Percentiles rank a stretch among this genome's conserved stretches.
Evolutionary conservation across 371 early-diverging fungal genomes (phyloP).

Genomic region (Blakeslea trispora): DNA sequence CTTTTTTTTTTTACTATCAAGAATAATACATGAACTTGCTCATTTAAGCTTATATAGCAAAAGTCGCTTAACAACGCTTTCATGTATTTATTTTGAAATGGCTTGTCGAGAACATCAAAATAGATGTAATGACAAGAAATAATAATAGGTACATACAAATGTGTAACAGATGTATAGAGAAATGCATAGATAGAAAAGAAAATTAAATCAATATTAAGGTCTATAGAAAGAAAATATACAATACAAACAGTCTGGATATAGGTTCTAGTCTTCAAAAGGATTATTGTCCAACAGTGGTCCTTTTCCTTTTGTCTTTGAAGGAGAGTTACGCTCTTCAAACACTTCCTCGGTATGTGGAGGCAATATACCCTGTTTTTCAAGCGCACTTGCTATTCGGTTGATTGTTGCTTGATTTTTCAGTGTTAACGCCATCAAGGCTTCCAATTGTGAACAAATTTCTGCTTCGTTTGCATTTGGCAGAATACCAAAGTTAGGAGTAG

Average conservation of each 20-base stretch:
- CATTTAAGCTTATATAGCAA: no score
- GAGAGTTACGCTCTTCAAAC: not conserved
- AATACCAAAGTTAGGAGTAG: conserved; percentile 10
- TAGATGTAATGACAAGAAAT: no score
- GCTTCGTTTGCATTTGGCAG: conserved; percentile 27
- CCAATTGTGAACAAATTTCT: conserved; percentile 51
- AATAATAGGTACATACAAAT: no score
- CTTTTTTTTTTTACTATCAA: no score
- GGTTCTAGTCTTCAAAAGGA: conserved; percentile 12
- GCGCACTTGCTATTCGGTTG: conserved; percentile 44
- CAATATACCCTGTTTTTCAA: conserved; percentile 38
- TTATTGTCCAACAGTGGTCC: conserved; percentile 9
- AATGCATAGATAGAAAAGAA: conserved; percentile 1
- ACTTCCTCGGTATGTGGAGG: not conserved
- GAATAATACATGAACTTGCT: no score
- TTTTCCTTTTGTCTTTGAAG: conserved; percentile 13
- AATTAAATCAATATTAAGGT: not conserved
- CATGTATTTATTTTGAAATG: no score
- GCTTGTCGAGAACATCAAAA: no score
- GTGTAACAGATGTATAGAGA: no score
- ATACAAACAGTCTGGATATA: no score
- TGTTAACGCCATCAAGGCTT: conserved; percentile 46
- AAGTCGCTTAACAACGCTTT: no score
- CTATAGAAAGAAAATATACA: conserved; percentile 7
- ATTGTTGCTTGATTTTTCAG: conserved; percentile 61